Evolutionary conservation across 495 filamentous ascomycete genomes (phyloP).

Genomic region (Aspergillus diversus): DNA sequence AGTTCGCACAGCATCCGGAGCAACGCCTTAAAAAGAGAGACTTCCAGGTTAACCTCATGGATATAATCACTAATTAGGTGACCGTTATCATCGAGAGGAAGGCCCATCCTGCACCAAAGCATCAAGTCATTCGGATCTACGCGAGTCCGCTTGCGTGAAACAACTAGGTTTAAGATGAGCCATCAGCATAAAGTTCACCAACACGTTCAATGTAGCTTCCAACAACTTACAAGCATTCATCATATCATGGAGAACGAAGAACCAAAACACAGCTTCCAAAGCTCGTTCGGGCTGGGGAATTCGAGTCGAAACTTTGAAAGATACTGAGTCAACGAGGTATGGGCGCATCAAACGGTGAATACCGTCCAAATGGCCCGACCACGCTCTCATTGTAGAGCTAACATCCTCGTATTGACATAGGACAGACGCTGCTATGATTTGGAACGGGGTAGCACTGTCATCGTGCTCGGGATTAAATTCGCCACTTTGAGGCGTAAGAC

Average conservation of each 20-base stretch:
- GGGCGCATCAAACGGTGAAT: constrained; percentile 22
- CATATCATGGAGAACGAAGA: constrained; percentile 28
- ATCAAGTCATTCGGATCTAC: constrained; percentile 47
- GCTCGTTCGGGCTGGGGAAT: constrained; percentile 19
- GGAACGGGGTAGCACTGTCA: constrained; percentile 11
- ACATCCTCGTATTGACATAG: constrained; percentile 30
- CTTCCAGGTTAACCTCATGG: constrained; percentile 8
- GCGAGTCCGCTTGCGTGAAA: constrained; percentile 48
- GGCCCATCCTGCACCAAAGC: constrained; percentile 52
- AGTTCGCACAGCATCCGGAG: constrained; percentile 53
- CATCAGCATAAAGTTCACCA: not conserved
- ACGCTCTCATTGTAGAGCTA: constrained; percentile 24
- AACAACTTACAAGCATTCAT: constrained; percentile 23
- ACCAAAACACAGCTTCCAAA: constrained; percentile 26
- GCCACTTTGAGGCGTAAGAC: constrained; percentile 3
- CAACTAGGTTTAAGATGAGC: constrained; percentile 30
- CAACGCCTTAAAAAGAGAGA: constrained; percentile 30
- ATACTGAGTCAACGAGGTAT: constrained; percentile 7
- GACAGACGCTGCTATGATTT: constrained; percentile 25
- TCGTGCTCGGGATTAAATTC: constrained; percentile 11
- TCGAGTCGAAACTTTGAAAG: not conserved
- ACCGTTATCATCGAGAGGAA: constrained; percentile 46
- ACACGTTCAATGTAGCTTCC: not conserved
- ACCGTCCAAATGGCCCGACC: constrained; percentile 28
- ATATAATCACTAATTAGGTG: not conserved